These are phyloP conservation scores for Scleroderma citrinum DNA, from an alignment of 768 basidiomycete species.

Conservation along the genomic window DNA sequence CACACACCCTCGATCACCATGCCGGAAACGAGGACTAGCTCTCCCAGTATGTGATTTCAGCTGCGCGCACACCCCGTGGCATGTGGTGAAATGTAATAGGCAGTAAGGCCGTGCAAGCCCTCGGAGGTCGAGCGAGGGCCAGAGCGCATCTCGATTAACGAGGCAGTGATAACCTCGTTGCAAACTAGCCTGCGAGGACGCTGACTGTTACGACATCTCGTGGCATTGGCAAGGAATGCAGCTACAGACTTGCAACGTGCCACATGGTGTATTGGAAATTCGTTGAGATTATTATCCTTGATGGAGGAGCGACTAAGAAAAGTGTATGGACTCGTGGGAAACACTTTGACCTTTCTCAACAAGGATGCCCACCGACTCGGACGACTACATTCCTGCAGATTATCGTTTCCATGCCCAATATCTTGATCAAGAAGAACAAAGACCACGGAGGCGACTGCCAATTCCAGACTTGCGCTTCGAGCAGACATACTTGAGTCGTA, in stretches of 20 bases:
- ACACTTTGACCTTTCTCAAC: constrained; percentile 12
- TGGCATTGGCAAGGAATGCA: neutral
- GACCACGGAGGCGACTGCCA: constrained; percentile 38
- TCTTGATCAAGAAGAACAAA: constrained; percentile 9
- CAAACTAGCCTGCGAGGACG: neutral
- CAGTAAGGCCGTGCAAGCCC: neutral
- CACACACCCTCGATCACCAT: neutral
- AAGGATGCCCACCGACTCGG: constrained; percentile 7
- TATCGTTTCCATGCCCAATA: constrained; percentile 12
- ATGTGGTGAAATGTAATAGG: neutral
- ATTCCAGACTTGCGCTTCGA: constrained; percentile 79
- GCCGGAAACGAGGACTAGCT: neutral
- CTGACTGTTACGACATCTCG: neutral
- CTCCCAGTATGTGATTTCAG: neutral
- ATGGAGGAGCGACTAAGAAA: neutral
- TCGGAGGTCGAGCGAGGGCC: neutral
- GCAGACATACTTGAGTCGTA: constrained; percentile 58
- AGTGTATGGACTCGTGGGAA: constrained; percentile 8
- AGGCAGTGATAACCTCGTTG: neutral
- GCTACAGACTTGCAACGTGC: too few relatives aligned
- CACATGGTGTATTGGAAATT: neutral
- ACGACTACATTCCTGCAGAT: constrained; percentile 15
- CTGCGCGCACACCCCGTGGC: neutral
- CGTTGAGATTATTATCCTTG: neutral
- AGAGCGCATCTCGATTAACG: neutral